Conservation (phyloP, 225 moss, liverwort and hornwort species). For the Sphagnum contortum region DNA sequence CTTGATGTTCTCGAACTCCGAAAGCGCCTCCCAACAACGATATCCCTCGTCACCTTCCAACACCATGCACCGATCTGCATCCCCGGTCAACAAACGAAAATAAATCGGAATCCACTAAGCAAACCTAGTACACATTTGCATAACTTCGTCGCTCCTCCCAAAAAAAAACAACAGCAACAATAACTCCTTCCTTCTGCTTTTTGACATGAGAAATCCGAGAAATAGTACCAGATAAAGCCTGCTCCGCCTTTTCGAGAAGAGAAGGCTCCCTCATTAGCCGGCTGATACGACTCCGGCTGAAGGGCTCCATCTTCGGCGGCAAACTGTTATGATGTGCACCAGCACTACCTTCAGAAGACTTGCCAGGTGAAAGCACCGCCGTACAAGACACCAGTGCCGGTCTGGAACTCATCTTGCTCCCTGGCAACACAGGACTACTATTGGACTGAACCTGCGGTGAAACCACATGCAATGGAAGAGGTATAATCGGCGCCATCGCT, state of each 20-base stretch:
- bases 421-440: constrained; percentile 10
- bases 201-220: too few relatives aligned
- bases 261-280: constrained; percentile 47
- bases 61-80: constrained; percentile 62
- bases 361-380: too few relatives aligned
- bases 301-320: constrained; percentile 24
- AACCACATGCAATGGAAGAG: constrained; percentile 14
- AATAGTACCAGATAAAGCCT: constrained; percentile 28
- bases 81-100: not conserved
- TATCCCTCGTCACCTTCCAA: constrained; percentile 74
- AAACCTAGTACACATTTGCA: not conserved
- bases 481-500: constrained; percentile 15
- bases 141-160: too few relatives aligned
- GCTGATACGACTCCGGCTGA: constrained; percentile 41
- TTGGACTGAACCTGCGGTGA: constrained; percentile 11
- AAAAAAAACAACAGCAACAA: too few relatives aligned
- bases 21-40: constrained; percentile 87
- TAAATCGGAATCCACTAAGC: too few relatives aligned
- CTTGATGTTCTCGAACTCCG: constrained; percentile 78
- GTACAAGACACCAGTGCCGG: not conserved
- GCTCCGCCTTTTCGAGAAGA: constrained; percentile 39
- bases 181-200: too few relatives aligned
- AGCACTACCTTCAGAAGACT: not conserved
- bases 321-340: constrained; percentile 10
- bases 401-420: constrained; percentile 1